These are phyloP conservation scores for Candida coquimbonensis DNA, from an alignment of 805 yeast species.

Conservation along the genomic window DNA sequence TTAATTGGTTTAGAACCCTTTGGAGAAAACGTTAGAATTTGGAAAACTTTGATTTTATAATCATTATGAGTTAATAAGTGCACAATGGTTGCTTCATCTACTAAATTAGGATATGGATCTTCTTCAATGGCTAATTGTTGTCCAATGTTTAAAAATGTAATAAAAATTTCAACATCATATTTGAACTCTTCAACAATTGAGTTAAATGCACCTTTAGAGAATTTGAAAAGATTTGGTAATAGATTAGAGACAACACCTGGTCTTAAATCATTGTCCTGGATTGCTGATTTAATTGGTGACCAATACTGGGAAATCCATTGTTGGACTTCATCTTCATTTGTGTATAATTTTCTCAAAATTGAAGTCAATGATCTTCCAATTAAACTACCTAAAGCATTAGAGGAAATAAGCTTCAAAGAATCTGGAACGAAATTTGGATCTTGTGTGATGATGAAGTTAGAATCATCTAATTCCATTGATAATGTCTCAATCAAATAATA, in stretches of 20 bases:
- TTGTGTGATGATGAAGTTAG: slow-evolving; percentile 31
- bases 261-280: slow-evolving; percentile 9
- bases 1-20: slow-evolving; percentile 56
- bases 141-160: slow-evolving; percentile 57
- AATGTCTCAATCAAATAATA: slow-evolving; percentile 56
- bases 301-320: slow-evolving; percentile 20
- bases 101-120: slow-evolving; percentile 39
- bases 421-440: slow-evolving; percentile 40
- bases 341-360: slow-evolving; percentile 30
- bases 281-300: slow-evolving; percentile 15
- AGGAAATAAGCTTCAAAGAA: slow-evolving; percentile 44
- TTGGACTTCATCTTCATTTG: slow-evolving; percentile 18
- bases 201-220: slow-evolving; percentile 37
- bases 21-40: slow-evolving; percentile 53
- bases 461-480: slow-evolving; percentile 37
- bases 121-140: slow-evolving; percentile 49
- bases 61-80: slow-evolving; percentile 39
- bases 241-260: slow-evolving; percentile 51
- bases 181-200: slow-evolving; percentile 30
- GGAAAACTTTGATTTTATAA: slow-evolving; percentile 46
- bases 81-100: slow-evolving; percentile 27
- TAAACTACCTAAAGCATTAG: slow-evolving; percentile 59
- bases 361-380: slow-evolving; percentile 50
- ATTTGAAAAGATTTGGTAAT: slow-evolving; percentile 54
- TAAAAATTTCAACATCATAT: slow-evolving; percentile 30